Evolutionary conservation across 495 filamentous ascomycete genomes (phyloP), one percentile per base, ranked within the genome.

Genomic region (Usnea hakonensis): DNA sequence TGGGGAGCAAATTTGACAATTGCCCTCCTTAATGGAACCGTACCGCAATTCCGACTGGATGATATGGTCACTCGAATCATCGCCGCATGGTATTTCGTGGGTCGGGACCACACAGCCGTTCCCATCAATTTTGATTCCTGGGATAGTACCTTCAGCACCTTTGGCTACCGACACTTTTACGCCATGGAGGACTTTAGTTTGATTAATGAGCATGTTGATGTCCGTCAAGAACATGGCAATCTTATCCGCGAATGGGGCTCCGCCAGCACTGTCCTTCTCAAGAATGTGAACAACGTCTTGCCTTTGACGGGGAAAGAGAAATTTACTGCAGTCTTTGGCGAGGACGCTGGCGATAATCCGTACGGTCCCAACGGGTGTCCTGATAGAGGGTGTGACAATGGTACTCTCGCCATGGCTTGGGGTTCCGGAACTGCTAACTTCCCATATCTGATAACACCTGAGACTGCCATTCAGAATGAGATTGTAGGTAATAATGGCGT

Each of bases 11-110:
- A 96, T 74, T 79, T 97, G 62, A 91, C 94, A 0, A 72, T 91
- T 55, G 87, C 87, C 8, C 87, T 96, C 11, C 76, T 96, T 61
- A 98, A 98, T 70, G 91, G 91, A 23, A 94, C 91, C 2, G 78
- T 96, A 52, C 93, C 94, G 0, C 84, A 90, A 71, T 97, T 89
- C 85, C 87, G 94, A 62, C 67, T 98, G 33, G 91, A 96, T 69
- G 94, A 98, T 69, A 95, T 95, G 90, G 89, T 82, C 17, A 86
- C 88, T 64, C 85, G 94, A 63, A 96, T 97, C 69, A 93, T 97
- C 85, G 85, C 93, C 40, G 87, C 92, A 30, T 95, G 87, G 74
- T 98, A 91, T 79, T 93, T 91, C 74, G 90, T 95, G 59, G 90
- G 89, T 60, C 83, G 86, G 64, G 87, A 87, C 44, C 75, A 76